Evolutionary conservation across 352 stramenopile species (phyloP).

Genomic region (Globisporangium recalcitrans): DNA sequence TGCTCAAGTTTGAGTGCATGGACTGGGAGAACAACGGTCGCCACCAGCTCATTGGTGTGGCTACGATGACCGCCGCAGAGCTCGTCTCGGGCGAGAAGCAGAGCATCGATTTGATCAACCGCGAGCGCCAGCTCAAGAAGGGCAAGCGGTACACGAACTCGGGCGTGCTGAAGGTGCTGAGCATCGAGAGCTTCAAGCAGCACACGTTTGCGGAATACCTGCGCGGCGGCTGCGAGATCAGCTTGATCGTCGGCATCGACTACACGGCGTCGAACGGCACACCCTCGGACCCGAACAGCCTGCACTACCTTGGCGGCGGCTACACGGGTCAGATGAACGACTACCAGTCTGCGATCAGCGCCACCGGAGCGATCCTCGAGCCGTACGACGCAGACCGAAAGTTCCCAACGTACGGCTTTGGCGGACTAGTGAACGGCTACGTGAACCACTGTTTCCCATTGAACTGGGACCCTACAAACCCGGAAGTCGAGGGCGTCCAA

Average conservation of each 20-base stretch:
- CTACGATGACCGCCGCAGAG: slow-evolving; percentile 44
- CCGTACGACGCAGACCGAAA: slow-evolving; percentile 70
- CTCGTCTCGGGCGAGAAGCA: slow-evolving; percentile 50
- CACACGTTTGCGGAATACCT: slow-evolving; percentile 73
- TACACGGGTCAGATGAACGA: slow-evolving; percentile 65
- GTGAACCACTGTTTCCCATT: slow-evolving; percentile 66
- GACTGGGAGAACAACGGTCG: slow-evolving; percentile 69
- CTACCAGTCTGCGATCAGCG: slow-evolving; percentile 72
- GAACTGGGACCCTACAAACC: slow-evolving; percentile 31
- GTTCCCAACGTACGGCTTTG: slow-evolving; percentile 82
- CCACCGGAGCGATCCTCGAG: slow-evolving; percentile 63
- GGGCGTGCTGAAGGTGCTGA: slow-evolving; percentile 50
- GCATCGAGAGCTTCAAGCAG: slow-evolving; percentile 55
- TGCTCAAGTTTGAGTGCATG: slow-evolving; percentile 72
- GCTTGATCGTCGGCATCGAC: slow-evolving; percentile 77
- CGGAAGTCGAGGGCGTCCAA: slow-evolving; percentile 55
- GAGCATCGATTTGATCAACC: slow-evolving; percentile 57
- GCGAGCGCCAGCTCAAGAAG: slow-evolving; percentile 57
- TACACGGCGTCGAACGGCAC: slow-evolving; percentile 71
- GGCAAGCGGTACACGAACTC: slow-evolving; percentile 75
- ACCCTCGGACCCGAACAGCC: slow-evolving; percentile 35
- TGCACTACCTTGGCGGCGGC: slow-evolving; percentile 56
- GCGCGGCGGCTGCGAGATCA: slow-evolving; percentile 64
- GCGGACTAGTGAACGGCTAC: slow-evolving; percentile 52
- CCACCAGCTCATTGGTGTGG: slow-evolving; percentile 66